Evolutionary conservation across 2,329 filamentous ascomycete species (phyloP).

Genomic region (Ambrosiella xylebori): DNA sequence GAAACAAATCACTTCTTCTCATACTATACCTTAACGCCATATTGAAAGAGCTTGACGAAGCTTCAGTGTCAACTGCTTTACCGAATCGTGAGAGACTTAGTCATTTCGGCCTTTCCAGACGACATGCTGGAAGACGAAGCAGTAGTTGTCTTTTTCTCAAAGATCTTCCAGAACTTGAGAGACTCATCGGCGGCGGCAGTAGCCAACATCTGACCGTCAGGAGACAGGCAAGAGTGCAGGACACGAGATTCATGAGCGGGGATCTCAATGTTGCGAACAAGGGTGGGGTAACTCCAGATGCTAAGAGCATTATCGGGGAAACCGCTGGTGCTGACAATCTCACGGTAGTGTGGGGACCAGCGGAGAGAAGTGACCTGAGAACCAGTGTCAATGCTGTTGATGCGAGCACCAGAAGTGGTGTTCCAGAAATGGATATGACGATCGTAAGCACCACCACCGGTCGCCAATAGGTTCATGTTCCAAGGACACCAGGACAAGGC

Average conservation of each 20-base stretch:
- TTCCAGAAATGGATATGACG: constrained; percentile 99
- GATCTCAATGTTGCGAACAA: constrained; percentile 95
- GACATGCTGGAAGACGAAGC: constrained; percentile 48
- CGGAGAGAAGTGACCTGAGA: constrained; percentile 91
- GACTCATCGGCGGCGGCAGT: constrained; percentile 92
- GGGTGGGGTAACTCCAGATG: constrained; percentile 96
- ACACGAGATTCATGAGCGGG: constrained; percentile 94
- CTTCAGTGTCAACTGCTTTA: constrained; percentile 26
- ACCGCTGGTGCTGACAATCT: constrained; percentile 92
- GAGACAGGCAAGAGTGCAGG: constrained; percentile 89
- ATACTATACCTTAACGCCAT: not conserved
- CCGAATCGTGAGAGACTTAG: constrained; percentile 89
- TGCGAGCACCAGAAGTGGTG: constrained; percentile 87
- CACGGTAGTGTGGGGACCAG: constrained; percentile 94
- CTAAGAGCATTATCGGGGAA: constrained; percentile 99
- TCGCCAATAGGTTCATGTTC: constrained; percentile 93
- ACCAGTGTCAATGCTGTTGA: constrained; percentile 98
- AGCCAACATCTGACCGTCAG: constrained; percentile 93
- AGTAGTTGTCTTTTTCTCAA: constrained; percentile 87
- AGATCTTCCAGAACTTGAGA: constrained; percentile 99
- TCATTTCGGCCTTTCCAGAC: constrained; percentile 65
- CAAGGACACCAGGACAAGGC: constrained; percentile 97
- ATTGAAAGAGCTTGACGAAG: not conserved
- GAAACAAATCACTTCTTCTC: not conserved
- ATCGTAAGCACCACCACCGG: constrained; percentile 89